Evolutionary conservation across 2,329 filamentous ascomycete species (phyloP), one percentile per base, ranked within the genome.

Genomic region (Exophiala spinifera): DNA sequence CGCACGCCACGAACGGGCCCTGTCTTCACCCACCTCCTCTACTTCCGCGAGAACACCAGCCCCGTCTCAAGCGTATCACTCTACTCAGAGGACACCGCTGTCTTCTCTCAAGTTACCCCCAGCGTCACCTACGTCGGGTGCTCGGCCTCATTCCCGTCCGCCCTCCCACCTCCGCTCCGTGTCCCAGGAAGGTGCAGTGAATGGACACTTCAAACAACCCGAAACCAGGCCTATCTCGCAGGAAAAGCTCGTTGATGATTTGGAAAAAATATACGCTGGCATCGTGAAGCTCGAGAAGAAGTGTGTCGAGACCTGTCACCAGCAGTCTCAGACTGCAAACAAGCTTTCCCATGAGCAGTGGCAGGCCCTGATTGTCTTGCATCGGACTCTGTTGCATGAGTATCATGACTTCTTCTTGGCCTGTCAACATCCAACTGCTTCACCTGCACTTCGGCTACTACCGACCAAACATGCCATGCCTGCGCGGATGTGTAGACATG

Each of bases 401-500:
- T 87, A 92, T 53, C 87, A 91, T 55, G 89, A 92, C 57, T 92
- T 92, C 64, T 91, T 96, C 53, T 74, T 96, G 1, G 91, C 91
- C 0, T 88, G 84, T 0, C 91, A 96, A 61, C 91, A 97, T 65
- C 91, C 90, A 0, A 87, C 85, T 0, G 89, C 90, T 0, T 87
- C 80, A 20, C 77, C 78, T 0, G 82, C 85, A 0, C 68, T 97
- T 0, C 79, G 81, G 2, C 76, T 82, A 0, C 70, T 96, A 0
- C 86, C 91, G 0, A 79, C 80, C 0, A 94, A 94, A 58, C 96
- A 96, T 62, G 84, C 85, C 0, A 96, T 97, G 89, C 91, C 91
- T 0, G 90, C 89, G 17, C 77, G 92, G 0, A 94, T 97, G 88
- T 97, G 92, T 94, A 80, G 89, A 0, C 89, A 95, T 63, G 92